A percentile compares a stretch with the other conserved stretches of the same genome.
Conservation (phyloP, 305 asterid genomes). For the Rubia occidens region DNA sequence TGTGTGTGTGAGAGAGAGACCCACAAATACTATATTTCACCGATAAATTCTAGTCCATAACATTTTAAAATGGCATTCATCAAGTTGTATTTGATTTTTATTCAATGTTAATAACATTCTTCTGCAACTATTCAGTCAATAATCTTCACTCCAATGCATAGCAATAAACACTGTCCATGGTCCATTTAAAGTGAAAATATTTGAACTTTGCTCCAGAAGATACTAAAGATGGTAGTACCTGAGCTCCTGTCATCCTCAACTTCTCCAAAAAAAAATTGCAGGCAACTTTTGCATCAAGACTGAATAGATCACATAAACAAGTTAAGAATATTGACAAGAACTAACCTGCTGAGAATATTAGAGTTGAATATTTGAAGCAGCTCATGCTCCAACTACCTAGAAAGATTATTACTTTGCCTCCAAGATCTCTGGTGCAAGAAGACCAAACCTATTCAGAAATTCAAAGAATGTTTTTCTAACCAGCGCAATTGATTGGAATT, state of each 20-base stretch:
- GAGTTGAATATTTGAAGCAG: background rate
- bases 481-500: slow-evolving; percentile 92
- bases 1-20: background rate
- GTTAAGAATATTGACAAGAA: slow-evolving; percentile 21
- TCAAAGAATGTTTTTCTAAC: slow-evolving; percentile 85
- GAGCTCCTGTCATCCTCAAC: slow-evolving; percentile 66
- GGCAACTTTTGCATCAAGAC: slow-evolving; percentile 59
- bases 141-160: background rate
- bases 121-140: background rate
- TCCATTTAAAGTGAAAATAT: background rate
- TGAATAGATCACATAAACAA: slow-evolving; percentile 27
- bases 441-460: slow-evolving; percentile 71
- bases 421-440: slow-evolving; percentile 86
- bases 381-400: slow-evolving; percentile 5
- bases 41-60: background rate
- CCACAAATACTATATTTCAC: background rate
- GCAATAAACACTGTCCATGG: background rate
- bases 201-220: slow-evolving; percentile 14
- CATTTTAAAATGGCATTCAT: background rate
- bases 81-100: background rate
- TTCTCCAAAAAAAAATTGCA: slow-evolving; percentile 73
- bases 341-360: slow-evolving; percentile 10
- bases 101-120: slow-evolving; percentile 7
- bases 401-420: slow-evolving; percentile 47
- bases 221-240: slow-evolving; percentile 39